Evolutionary conservation across 2,329 filamentous ascomycete species (phyloP).

Genomic region (Cladosporium sp.): DNA sequence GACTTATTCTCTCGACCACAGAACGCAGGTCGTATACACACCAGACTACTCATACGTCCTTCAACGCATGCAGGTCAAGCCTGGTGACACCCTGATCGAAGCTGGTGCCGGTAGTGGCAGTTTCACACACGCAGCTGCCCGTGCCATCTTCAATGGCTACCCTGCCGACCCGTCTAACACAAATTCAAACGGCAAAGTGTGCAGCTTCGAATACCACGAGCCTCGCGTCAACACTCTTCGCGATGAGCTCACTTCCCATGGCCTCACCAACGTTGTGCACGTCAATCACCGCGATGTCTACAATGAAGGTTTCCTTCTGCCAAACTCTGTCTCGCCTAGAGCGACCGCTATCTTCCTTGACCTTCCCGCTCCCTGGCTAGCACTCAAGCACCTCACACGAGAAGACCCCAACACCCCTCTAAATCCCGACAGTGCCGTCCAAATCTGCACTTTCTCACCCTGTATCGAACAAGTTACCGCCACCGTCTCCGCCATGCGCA

Average conservation of each 20-base stretch:
- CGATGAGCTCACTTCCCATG: constrained; percentile 69
- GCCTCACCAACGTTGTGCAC: constrained; percentile 65
- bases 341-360: constrained; percentile 78
- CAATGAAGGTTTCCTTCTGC: constrained; percentile 68
- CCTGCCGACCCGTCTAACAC: constrained; percentile 41
- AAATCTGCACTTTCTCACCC: constrained; percentile 92
- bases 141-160: constrained; percentile 75
- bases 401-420: constrained; percentile 54
- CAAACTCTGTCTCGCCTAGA: constrained; percentile 46
- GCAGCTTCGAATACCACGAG: constrained; percentile 81
- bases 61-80: constrained; percentile 72
- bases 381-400: constrained; percentile 73
- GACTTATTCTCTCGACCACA: constrained; percentile 77
- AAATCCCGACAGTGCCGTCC: constrained; percentile 68
- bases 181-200: constrained; percentile 63
- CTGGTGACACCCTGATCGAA: constrained; percentile 74
- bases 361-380: constrained; percentile 78
- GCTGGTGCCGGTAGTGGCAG: constrained; percentile 81
- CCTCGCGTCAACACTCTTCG: constrained; percentile 69
- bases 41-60: constrained; percentile 85
- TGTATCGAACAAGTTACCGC: constrained; percentile 95
- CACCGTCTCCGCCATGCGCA: constrained; percentile 78
- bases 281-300: constrained; percentile 81
- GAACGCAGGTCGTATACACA: constrained; percentile 85
- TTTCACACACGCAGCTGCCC: constrained; percentile 76